Conservation (phyloP, 331 rosid genomes). For the Prunus yedoensis region DNA sequence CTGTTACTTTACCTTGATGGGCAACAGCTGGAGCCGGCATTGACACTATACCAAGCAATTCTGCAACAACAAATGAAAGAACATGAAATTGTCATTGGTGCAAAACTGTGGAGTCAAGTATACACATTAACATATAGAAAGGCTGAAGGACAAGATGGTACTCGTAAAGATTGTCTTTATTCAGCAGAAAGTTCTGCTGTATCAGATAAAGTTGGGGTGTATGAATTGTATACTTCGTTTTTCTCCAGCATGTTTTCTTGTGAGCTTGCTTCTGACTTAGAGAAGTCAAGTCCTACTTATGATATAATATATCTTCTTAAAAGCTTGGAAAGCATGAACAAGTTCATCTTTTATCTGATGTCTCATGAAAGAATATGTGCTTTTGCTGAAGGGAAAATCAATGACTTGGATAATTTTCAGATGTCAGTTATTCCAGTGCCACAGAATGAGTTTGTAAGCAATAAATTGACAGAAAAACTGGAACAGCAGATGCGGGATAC, state of each 20-base stretch:
- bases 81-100: conserved; percentile 46
- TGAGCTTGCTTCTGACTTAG: conserved; percentile 77
- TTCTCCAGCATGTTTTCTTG: conserved; percentile 58
- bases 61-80: conserved; percentile 62
- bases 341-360: conserved; percentile 63
- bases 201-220: conserved; percentile 38
- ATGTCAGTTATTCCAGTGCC: conserved; percentile 52
- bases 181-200: conserved; percentile 31
- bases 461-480: conserved; percentile 86
- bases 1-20: conserved; percentile 74
- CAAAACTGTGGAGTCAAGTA: conserved; percentile 71
- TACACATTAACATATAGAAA: conserved; percentile 68
- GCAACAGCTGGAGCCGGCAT: conserved; percentile 52
- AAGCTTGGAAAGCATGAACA: conserved; percentile 79
- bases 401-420: conserved; percentile 60
- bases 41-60: conserved; percentile 85
- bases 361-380: conserved; percentile 78
- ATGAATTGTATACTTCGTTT: conserved; percentile 53
- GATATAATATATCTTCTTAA: conserved; percentile 73
- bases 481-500: conserved; percentile 95
- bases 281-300: conserved; percentile 64
- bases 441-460: conserved; percentile 80
- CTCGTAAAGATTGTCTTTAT: conserved; percentile 32
- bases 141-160: conserved; percentile 34
- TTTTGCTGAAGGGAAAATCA: conserved; percentile 76